Evolutionary conservation across 148 eudicot genomes (phyloP).

Genomic region (Rhododendron mucronatum): DNA sequence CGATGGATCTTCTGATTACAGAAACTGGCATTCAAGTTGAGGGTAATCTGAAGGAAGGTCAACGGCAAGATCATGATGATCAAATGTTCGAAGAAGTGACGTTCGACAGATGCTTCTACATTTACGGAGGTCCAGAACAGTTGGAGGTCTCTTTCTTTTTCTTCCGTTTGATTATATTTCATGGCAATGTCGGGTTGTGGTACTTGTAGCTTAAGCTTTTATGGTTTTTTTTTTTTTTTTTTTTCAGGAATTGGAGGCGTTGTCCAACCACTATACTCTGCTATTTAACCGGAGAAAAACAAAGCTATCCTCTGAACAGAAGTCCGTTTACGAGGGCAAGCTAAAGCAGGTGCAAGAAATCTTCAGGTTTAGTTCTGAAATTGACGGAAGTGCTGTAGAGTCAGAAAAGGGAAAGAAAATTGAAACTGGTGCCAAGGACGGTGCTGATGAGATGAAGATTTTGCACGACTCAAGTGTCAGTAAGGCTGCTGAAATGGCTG

Average conservation of each 20-base stretch:
- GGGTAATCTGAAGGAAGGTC: conserved; percentile 38
- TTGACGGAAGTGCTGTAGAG: conserved; percentile 39
- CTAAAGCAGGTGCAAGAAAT: conserved; percentile 85
- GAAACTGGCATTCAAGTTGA: conserved; percentile 81
- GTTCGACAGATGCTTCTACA: conserved; percentile 94
- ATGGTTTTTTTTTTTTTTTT: background rate
- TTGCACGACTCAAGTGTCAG: conserved; percentile 76
- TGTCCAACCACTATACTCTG: conserved; percentile 80
- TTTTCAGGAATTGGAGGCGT: conserved; percentile 83
- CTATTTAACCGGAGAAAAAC: conserved; percentile 80
- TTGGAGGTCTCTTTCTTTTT: conserved; percentile 54
- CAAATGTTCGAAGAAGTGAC: conserved; percentile 77
- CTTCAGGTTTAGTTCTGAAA: conserved; percentile 59
- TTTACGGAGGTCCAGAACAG: conserved; percentile 97
- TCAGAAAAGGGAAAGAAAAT: conserved; percentile 78
- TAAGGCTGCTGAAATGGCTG: conserved; percentile 98
- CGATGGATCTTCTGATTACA: conserved; percentile 83
- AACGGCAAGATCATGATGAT: conserved; percentile 48
- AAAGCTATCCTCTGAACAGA: conserved; percentile 70
- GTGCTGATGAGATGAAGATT: conserved; percentile 60
- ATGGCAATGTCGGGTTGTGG: background rate
- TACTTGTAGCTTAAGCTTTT: background rate
- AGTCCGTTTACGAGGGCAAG: conserved; percentile 69
- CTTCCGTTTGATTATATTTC: background rate
- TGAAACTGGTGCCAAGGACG: conserved; percentile 52